These are phyloP conservation scores for Jaenimonas drosophilae DNA, from an alignment of 208 protist genomes.

Conservation along the genomic window DNA sequence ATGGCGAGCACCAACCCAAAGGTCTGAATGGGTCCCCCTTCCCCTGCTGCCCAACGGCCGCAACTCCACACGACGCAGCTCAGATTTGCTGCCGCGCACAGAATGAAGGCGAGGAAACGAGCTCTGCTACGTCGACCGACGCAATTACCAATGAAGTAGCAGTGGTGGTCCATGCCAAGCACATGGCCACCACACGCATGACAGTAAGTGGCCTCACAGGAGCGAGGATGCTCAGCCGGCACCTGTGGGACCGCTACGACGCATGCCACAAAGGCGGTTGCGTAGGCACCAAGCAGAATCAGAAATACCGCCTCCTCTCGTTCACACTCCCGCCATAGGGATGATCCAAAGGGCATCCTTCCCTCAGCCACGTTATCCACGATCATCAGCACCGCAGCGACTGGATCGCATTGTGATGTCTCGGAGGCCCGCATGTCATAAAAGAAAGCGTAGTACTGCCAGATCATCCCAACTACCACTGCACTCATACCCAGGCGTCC, in stretches of 20 bases:
- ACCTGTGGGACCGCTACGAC: conserved; percentile 39
- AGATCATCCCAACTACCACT: conserved; percentile 28
- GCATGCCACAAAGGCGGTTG: conserved; percentile 18
- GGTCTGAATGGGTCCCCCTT: conserved; percentile 13
- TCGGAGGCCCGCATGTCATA: conserved; percentile 12
- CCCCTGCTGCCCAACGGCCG: conserved; percentile 17
- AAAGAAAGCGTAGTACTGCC: conserved; percentile 55
- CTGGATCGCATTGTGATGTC: background rate
- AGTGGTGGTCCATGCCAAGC: conserved; percentile 43
- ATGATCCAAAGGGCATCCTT: background rate
- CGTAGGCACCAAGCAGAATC: conserved; percentile 12
- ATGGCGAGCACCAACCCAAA: conserved; percentile 29
- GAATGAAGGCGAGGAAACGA: conserved; percentile 26
- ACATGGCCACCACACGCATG: conserved; percentile 26
- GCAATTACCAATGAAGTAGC: conserved; percentile 61
- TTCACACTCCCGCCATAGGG: too few species aligned
- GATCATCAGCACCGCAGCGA: background rate
- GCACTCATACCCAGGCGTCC: conserved; percentile 17
- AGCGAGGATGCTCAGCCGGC: too few species aligned
- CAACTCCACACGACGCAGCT: conserved; percentile 28
- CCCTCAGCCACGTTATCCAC: background rate
- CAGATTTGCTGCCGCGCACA: conserved; percentile 28
- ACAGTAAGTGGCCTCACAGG: too few species aligned
- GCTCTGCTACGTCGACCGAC: conserved; percentile 22
- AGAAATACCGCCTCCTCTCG: conserved; percentile 24